These are phyloP conservation scores for Tulasnella sp. DNA, from an alignment of 768 basidiomycete genomes.

Conservation along the genomic window DNA sequence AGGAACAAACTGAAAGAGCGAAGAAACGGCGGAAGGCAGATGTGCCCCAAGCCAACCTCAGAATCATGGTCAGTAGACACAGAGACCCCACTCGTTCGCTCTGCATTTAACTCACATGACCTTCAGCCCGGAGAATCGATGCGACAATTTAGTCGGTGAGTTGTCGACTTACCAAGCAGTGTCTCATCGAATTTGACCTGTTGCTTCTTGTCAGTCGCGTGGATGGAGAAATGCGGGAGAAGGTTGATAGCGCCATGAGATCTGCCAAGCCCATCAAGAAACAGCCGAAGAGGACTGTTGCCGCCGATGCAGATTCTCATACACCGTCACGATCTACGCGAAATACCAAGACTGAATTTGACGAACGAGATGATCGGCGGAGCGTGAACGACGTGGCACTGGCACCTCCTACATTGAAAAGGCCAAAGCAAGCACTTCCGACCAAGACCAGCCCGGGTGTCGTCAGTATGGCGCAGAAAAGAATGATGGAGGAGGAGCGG, in stretches of 20 bases:
- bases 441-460: not conserved
- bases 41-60: not conserved
- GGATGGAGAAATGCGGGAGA: constrained; percentile 5
- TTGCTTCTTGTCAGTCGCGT: constrained; percentile 3
- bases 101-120: not conserved
- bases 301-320: too few species aligned
- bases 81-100: too few species aligned
- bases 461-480: constrained; percentile 1
- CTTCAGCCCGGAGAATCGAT: constrained; percentile 6
- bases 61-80: constrained; percentile 4
- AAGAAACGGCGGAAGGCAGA: constrained; percentile 1
- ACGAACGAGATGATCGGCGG: constrained; percentile 1
- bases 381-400: constrained; percentile 10
- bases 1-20: not conserved
- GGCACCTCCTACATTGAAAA: constrained; percentile 2
- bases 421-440: not conserved
- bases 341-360: constrained; percentile 7
- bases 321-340: not conserved
- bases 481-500: constrained; percentile 12
- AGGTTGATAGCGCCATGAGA: not conserved
- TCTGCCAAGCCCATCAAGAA: too few species aligned
- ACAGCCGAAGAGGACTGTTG: too few species aligned
- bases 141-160: constrained; percentile 5
- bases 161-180: too few species aligned
- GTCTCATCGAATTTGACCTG: too few species aligned